Conservation (phyloP, 2,329 filamentous ascomycete genomes). For the Mycocentrospora acerina region DNA sequence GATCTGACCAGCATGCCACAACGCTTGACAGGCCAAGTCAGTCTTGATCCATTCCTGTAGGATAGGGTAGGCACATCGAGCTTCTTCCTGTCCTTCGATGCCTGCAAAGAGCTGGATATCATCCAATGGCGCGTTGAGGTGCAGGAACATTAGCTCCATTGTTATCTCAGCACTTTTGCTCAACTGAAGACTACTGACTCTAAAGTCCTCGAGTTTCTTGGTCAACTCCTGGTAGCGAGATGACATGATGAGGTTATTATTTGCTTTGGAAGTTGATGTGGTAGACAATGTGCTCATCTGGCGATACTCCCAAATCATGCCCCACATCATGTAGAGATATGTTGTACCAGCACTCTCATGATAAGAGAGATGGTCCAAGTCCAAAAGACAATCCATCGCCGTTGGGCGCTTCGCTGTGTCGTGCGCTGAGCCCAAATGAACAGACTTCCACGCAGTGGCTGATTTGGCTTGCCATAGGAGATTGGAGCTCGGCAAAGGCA, state of each 20-base stretch:
- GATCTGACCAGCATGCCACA: conserved; percentile 70
- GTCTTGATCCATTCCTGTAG: conserved; percentile 62
- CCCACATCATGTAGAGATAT: conserved; percentile 67
- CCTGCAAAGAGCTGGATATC: conserved; percentile 69
- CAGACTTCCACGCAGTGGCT: conserved; percentile 64
- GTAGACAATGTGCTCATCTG: conserved; percentile 58
- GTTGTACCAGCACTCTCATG: conserved; percentile 51
- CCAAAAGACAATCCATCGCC: conserved; percentile 30
- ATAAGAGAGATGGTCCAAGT: conserved; percentile 23
- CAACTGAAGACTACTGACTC: conserved; percentile 47
- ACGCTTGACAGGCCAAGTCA: conserved; percentile 57
- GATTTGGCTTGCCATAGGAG: conserved; percentile 67
- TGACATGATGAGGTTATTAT: conserved; percentile 42
- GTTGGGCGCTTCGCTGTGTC: conserved; percentile 23
- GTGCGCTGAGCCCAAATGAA: conserved; percentile 51
- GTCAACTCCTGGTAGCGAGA: conserved; percentile 58
- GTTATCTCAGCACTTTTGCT: conserved; percentile 34
- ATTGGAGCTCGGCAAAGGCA: conserved; percentile 64
- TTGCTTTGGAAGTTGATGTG: conserved; percentile 40
- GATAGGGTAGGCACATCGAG: conserved; percentile 59
- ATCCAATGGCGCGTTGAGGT: conserved; percentile 64
- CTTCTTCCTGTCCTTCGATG: conserved; percentile 67
- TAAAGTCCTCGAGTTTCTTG: conserved; percentile 57
- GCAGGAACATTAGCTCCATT: conserved; percentile 60
- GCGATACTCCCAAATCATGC: conserved; percentile 66